Evolutionary conservation across 306 rosid species (phyloP).

Genomic region (Prunus armeniaca): DNA sequence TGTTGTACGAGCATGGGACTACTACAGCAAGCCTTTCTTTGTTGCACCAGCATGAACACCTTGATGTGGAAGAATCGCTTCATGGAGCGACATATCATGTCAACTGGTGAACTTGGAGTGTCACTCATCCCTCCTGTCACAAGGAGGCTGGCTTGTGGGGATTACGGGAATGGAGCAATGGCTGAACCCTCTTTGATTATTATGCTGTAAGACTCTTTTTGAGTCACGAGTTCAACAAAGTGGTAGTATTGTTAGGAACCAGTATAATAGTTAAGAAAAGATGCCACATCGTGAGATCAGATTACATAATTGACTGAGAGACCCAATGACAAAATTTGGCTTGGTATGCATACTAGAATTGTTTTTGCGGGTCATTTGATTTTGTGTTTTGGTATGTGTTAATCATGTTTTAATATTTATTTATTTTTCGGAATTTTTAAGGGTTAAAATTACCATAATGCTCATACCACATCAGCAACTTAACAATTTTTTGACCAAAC

Average conservation of each 20-base stretch:
- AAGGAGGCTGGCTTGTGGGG: constrained; percentile 78
- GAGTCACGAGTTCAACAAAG: constrained; percentile 56
- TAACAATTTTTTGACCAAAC: no score
- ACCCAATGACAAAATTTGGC: constrained; percentile 6
- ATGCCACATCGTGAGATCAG: not conserved
- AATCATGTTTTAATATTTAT: no score
- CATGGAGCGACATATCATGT: constrained; percentile 53
- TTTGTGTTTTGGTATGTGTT: constrained; percentile 10
- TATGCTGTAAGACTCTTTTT: constrained; percentile 73
- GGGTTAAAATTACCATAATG: no score
- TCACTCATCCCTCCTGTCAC: constrained; percentile 65
- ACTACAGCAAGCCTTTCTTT: constrained; percentile 66
- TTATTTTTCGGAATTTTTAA: no score
- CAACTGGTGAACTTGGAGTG: constrained; percentile 66
- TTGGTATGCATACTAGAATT: constrained; percentile 15
- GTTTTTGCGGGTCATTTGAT: constrained; percentile 9
- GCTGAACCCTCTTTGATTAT: constrained; percentile 86
- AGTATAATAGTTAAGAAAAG: not conserved
- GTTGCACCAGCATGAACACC: constrained; percentile 86
- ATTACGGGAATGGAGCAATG: constrained; percentile 95
- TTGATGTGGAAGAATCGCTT: constrained; percentile 71
- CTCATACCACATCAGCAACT: no score
- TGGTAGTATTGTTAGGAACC: constrained; percentile 30
- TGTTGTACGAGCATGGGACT: constrained; percentile 81
- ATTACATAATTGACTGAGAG: constrained; percentile 10